Evolutionary conservation across 2,329 filamentous ascomycete species (phyloP), one percentile per base, ranked within the genome.

Genomic region (Hymenoscyphus repandus): DNA sequence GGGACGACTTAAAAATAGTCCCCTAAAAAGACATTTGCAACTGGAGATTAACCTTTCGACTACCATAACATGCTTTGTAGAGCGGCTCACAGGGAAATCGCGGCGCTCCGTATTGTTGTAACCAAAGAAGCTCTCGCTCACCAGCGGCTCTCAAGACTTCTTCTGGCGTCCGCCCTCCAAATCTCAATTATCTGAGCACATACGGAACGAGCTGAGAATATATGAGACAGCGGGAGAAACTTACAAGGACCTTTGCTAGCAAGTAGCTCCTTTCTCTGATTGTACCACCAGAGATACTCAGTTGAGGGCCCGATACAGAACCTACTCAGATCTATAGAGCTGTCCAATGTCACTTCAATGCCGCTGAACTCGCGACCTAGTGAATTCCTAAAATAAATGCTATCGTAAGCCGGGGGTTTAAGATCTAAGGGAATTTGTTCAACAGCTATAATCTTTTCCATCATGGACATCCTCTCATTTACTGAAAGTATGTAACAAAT

Each of bases 271-370:
- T 56, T 42, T 54, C 54, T 49, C 34, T 51, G 52, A 34, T 56
- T 51, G 49, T 54, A 53, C 51, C 49, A 56, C 56, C 51, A 58
- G 17, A 53, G 47, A 56, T 58, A 54, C 39, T 58, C 53, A 20
- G 56, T 56, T 5, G 54, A 58, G 33, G 56, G 56, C 33, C 56
- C 54, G n/a, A 58, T 51, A 43, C 51, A 56, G 45, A 58, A 56
- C 44, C 38, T 55, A 34, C 18, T 36, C 12, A 31, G 18, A 47
- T 56, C 36, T 47, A 40, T 41, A 30, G 45, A 34, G 32, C 32
- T 45, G 18, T 50, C 17, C 40, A 54, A 17, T 36, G 51, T 47
- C 34, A 58, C 52, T 45, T 52, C 49, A 33, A 58, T 54, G 22
- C 45, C 50, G 45, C 45, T 53, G 34, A 55, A 32, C 38, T 44